Conservation (phyloP, 805 yeast genomes). For the Nakazawaea anatomiae region DNA sequence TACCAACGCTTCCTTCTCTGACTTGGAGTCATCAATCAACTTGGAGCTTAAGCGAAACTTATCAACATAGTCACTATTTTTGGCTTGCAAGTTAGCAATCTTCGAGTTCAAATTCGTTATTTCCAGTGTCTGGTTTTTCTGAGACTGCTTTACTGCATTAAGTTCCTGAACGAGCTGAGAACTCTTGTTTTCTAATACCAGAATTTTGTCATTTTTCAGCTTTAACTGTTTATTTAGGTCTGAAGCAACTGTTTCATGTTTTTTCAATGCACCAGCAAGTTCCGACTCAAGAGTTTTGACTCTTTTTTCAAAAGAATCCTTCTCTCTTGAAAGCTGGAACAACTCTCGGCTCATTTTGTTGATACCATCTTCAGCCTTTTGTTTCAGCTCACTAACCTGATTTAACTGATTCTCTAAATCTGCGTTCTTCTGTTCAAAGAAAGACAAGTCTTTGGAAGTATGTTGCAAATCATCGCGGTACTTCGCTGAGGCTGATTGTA, state of each 20-base stretch:
- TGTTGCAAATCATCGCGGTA: conserved; percentile 14
- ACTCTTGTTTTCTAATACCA: conserved; percentile 14
- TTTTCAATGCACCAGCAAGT: conserved; percentile 22
- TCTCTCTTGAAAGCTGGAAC: conserved; percentile 55
- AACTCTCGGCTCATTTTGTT: conserved; percentile 87
- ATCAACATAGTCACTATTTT: conserved; percentile 32
- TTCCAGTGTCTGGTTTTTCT: conserved; percentile 11
- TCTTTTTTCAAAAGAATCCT: conserved; percentile 41
- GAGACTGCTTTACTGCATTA: conserved; percentile 26
- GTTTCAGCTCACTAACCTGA: conserved; percentile 35
- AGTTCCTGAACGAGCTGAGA: conserved; percentile 16
- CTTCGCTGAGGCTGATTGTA: background rate
- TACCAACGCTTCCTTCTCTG: conserved; percentile 1
- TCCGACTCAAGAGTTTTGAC: conserved; percentile 39
- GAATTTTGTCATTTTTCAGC: conserved; percentile 18
- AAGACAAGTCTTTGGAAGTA: conserved; percentile 11
- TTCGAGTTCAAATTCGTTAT: conserved; percentile 19
- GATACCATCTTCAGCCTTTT: conserved; percentile 77
- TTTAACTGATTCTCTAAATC: conserved; percentile 27
- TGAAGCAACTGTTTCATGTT: conserved; percentile 27
- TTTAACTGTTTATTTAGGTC: conserved; percentile 19
- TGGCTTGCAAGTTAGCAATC: conserved; percentile 24
- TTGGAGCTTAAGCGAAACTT: conserved; percentile 24
- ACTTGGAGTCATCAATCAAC: conserved; percentile 2
- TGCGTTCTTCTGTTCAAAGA: conserved; percentile 22